These are phyloP conservation scores for Magnaporthiopsis rhizophila DNA, from an alignment of 2,329 filamentous ascomycete species.

Conservation along the genomic window DNA sequence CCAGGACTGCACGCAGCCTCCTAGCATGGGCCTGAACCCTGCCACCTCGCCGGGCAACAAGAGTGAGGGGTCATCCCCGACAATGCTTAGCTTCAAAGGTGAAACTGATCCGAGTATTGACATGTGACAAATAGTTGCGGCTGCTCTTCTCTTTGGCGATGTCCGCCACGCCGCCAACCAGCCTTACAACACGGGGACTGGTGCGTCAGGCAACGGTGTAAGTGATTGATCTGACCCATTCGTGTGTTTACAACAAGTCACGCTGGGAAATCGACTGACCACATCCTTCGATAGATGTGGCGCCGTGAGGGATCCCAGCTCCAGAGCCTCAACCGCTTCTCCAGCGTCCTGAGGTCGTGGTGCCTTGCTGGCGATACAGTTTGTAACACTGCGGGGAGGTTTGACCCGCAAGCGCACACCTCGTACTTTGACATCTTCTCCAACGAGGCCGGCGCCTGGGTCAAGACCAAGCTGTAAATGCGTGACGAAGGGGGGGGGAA, in stretches of 20 bases:
- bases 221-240: background rate
- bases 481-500: background rate
- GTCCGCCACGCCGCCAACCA: slow-evolving; percentile 20
- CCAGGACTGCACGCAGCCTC: slow-evolving; percentile 13
- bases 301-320: slow-evolving; percentile 11
- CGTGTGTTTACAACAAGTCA: background rate
- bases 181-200: slow-evolving; percentile 19
- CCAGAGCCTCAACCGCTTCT: slow-evolving; percentile 15
- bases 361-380: slow-evolving; percentile 21
- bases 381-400: slow-evolving; percentile 18
- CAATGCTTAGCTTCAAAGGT: background rate
- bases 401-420: slow-evolving; percentile 18
- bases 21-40: slow-evolving; percentile 10
- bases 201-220: slow-evolving; percentile 15
- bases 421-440: slow-evolving; percentile 23
- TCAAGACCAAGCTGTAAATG: slow-evolving; percentile 15
- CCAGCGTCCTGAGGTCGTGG: slow-evolving; percentile 17
- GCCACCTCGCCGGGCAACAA: slow-evolving; percentile 10
- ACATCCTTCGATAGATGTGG: background rate
- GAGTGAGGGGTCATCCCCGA: slow-evolving; percentile 4
- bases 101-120: background rate
- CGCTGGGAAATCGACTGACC: background rate
- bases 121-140: slow-evolving; percentile 12
- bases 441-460: slow-evolving; percentile 19
- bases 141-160: slow-evolving; percentile 20